phyloP scores from a whole-genome alignment of 169 alveolate genomes.

The Eimeria mitis region DNA sequence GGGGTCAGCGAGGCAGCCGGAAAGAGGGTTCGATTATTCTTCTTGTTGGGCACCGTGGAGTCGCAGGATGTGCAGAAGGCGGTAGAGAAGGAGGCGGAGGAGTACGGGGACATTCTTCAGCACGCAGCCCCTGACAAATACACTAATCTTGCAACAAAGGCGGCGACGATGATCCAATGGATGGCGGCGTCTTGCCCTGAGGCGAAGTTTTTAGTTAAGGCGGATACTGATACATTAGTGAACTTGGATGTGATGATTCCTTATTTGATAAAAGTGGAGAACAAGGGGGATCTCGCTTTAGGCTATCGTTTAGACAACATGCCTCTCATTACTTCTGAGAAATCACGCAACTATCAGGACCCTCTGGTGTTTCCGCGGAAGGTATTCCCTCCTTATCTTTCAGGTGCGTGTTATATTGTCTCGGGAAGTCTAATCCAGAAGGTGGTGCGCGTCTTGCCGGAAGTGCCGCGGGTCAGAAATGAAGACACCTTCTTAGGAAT shows the following conservation, averaged over 20 bases:
- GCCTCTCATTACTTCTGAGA: constrained; percentile 15
- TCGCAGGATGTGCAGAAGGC: neutral
- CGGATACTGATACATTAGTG: constrained; percentile 51
- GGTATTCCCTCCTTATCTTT: constrained; percentile 55
- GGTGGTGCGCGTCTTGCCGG: constrained; percentile 3
- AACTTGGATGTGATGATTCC: constrained; percentile 58
- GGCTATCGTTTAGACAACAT: constrained; percentile 29
- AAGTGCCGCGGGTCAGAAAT: constrained; percentile 56
- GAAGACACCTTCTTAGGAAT: constrained; percentile 64
- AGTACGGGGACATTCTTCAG: constrained; percentile 39
- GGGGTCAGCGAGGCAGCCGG: neutral
- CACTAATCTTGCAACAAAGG: constrained; percentile 14
- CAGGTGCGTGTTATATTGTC: constrained; percentile 58
- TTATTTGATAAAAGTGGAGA: constrained; percentile 26
- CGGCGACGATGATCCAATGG: constrained; percentile 59
- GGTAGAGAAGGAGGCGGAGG: constrained; percentile 48
- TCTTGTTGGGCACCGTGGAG: constrained; percentile 34
- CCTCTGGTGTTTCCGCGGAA: constrained; percentile 51
- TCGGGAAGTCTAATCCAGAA: constrained; percentile 47
- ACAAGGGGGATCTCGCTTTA: constrained; percentile 42
- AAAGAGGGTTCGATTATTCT: constrained; percentile 30
- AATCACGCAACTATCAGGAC: constrained; percentile 47
- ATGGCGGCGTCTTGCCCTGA: constrained; percentile 42
- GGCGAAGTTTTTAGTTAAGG: constrained; percentile 57
- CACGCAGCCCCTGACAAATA: constrained; percentile 74